Percentiles rank a stretch among this genome's conserved stretches.
These are phyloP conservation scores for Triangularia setosa DNA, from an alignment of 2,329 filamentous ascomycete genomes.

Conservation along the genomic window DNA sequence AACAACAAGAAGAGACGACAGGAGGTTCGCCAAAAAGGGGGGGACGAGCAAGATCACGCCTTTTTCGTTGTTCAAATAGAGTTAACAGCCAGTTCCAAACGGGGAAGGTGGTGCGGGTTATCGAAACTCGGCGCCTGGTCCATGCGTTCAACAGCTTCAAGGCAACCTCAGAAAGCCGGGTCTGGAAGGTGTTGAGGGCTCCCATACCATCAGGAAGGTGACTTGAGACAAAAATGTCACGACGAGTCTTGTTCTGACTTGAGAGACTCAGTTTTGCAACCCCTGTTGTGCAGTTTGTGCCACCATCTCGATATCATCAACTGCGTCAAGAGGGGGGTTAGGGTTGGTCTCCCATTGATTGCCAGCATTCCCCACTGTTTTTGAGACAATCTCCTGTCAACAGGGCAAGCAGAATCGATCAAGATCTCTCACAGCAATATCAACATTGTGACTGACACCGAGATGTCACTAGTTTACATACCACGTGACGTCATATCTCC, in stretches of 20 bases:
- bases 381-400: not conserved
- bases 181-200: not conserved
- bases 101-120: constrained; percentile 13
- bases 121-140: not conserved
- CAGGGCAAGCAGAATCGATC: too few species aligned
- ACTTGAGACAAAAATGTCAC: not conserved
- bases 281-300: too few species aligned
- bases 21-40: not conserved
- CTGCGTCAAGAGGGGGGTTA: not conserved
- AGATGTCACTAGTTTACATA: too few species aligned
- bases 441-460: too few species aligned
- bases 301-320: not conserved
- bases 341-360: not conserved
- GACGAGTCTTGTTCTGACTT: not conserved
- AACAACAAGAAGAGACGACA: not conserved
- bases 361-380: not conserved
- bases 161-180: not conserved
- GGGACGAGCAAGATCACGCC: not conserved
- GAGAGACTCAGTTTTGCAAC: too few species aligned
- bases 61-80: constrained; percentile 8
- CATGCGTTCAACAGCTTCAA: not conserved
- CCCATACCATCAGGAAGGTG: not conserved
- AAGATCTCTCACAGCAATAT: too few species aligned
- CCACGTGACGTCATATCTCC: too few species aligned
- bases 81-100: constrained; percentile 4